Conservation (phyloP, 2,329 filamentous ascomycete genomes). For the Phialocephala subalpina region DNA sequence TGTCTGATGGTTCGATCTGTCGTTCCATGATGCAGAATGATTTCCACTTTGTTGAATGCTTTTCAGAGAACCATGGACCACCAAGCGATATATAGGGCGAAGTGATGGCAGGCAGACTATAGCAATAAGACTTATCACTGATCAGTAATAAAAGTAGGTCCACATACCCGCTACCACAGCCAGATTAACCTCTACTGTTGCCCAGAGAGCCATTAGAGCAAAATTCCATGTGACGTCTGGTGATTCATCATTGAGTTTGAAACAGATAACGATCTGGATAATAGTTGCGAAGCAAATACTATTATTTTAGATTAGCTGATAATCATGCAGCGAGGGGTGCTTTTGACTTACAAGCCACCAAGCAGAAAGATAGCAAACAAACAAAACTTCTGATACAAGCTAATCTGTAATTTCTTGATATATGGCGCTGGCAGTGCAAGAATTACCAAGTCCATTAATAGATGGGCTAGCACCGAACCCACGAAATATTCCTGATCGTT, state of each 20-base stretch:
- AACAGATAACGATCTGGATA: conserved; percentile 7
- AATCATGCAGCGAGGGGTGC: conserved; percentile 2
- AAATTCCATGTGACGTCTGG: conserved; percentile 8
- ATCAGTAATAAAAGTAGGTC: conserved; percentile 2
- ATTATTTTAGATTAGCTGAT: conserved; percentile 8
- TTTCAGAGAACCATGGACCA: conserved; percentile 3
- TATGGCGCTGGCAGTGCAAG: conserved; percentile 9
- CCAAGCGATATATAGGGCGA: conserved; percentile 8
- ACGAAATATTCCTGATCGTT: conserved; percentile 11
- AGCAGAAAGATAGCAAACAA: conserved; percentile 8
- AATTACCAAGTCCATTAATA: conserved; percentile 6
- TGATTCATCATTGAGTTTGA: conserved; percentile 5
- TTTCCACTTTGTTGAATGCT: conserved; percentile 1
- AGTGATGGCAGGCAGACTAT: conserved; percentile 7
- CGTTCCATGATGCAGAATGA: conserved; percentile 9
- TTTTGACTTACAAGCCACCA: conserved; percentile 11
- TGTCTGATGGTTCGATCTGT: conserved; percentile 11
- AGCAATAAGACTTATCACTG: neutral
- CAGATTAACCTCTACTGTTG: conserved; percentile 10
- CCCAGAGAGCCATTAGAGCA: conserved; percentile 8
- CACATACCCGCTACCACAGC: conserved; percentile 2
- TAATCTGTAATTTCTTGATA: conserved; percentile 3
- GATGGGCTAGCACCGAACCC: neutral
- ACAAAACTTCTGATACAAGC: conserved; percentile 8
- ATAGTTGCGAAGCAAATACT: conserved; percentile 12